Evolutionary conservation across 2,329 filamentous ascomycete genomes (phyloP).

Genomic region (Neofusicoccum ribis): DNA sequence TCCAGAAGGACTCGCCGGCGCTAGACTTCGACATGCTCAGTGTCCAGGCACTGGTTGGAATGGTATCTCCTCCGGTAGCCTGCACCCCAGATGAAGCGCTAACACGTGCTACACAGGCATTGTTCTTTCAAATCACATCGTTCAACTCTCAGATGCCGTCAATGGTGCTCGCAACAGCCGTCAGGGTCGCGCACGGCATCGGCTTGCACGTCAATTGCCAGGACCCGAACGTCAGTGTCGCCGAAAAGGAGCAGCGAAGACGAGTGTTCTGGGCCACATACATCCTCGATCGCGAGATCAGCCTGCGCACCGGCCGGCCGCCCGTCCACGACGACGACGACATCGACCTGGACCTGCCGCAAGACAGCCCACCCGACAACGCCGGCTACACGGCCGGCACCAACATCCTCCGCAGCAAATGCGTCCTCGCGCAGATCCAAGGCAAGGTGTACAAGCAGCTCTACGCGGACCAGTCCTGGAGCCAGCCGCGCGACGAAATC

Average conservation of each 20-base stretch:
- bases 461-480: neutral
- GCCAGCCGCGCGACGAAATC: neutral
- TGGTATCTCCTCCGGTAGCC: neutral
- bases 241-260: neutral
- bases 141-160: slow-evolving; percentile 7
- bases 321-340: neutral
- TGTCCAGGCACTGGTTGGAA: slow-evolving; percentile 3
- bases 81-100: neutral
- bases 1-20: neutral
- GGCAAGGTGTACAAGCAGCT: neutral
- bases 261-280: neutral
- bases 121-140: neutral
- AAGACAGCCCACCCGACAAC: neutral
- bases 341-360: neutral
- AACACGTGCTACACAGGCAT: neutral
- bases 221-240: neutral
- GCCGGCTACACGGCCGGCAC: neutral
- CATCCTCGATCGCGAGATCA: slow-evolving; percentile 9
- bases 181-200: neutral
- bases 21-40: neutral
- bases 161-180: slow-evolving; percentile 2
- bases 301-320: neutral
- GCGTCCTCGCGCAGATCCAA: neutral
- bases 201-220: neutral
- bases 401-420: neutral